phyloP scores from a whole-genome alignment of 2,329 filamentous ascomycete species.

The Nemania sp. region DNA sequence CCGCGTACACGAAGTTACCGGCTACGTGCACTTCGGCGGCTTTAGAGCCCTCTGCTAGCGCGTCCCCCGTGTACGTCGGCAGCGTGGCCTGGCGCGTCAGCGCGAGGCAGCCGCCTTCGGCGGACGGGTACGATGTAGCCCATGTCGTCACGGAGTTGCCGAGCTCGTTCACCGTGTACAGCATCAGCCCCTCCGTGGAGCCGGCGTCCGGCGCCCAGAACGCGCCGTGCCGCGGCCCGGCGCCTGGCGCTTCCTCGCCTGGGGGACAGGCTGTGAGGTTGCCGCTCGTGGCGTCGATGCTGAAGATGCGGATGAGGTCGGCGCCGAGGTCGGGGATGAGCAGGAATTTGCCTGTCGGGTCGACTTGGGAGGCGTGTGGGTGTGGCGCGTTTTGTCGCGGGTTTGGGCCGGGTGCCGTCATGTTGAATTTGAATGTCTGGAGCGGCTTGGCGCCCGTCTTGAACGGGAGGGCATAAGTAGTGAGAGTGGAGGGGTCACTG shows the following conservation, averaged over 20 bases:
- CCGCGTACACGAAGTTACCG: conserved; percentile 61
- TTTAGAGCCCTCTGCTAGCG: conserved; percentile 51
- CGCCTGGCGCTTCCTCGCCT: conserved; percentile 48
- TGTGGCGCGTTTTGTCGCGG: conserved; percentile 59
- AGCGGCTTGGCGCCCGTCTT: conserved; percentile 34
- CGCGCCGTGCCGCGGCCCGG: conserved; percentile 56
- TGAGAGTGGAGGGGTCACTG: conserved; percentile 48
- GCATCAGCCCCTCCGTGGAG: conserved; percentile 35
- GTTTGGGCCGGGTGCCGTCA: conserved; percentile 47
- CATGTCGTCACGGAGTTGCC: conserved; percentile 55
- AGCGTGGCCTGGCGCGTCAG: conserved; percentile 51
- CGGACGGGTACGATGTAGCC: conserved; percentile 51
- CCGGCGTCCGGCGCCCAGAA: conserved; percentile 49
- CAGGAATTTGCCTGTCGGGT: conserved; percentile 53
- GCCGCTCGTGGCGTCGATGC: conserved; percentile 50
- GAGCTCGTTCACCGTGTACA: conserved; percentile 53
- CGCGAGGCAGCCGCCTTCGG: conserved; percentile 47
- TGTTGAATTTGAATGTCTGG: conserved; percentile 47
- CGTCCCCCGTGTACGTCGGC: conserved; percentile 50
- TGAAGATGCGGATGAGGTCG: conserved; percentile 57
- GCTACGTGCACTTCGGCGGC: conserved; percentile 57
- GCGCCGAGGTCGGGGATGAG: conserved; percentile 58
- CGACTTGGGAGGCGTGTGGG: conserved; percentile 55
- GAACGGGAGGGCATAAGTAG: conserved; percentile 49
- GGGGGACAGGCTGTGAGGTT: conserved; percentile 50